A percentile compares a stretch with the other conserved stretches of the same genome.
phyloP scores from a whole-genome alignment of 2,329 filamentous ascomycete genomes.

The Orbilia javanica region DNA sequence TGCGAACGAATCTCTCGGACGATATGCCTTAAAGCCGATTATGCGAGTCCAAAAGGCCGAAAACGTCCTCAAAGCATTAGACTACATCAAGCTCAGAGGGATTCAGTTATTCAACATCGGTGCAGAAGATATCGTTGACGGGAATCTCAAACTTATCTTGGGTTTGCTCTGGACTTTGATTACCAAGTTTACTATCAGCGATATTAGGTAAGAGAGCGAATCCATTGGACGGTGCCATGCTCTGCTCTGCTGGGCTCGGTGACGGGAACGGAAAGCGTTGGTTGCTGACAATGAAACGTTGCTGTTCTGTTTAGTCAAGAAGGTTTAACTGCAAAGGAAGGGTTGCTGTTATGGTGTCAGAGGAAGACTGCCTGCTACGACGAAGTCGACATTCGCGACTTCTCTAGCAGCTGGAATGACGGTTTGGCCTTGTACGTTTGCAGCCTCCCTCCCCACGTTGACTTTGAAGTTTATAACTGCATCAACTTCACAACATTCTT shows the following conservation, averaged over 20 bases:
- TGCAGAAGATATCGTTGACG: slow-evolving; percentile 97
- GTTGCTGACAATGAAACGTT: slow-evolving; percentile 13
- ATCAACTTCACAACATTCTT: slow-evolving; percentile 6
- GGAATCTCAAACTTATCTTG: slow-evolving; percentile 96
- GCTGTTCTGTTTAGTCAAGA: slow-evolving; percentile 71
- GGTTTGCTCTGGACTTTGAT: slow-evolving; percentile 99
- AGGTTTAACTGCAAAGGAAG: slow-evolving; percentile 97
- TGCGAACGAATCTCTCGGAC: slow-evolving; percentile 91
- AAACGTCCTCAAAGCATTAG: slow-evolving; percentile 94
- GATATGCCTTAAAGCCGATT: slow-evolving; percentile 96
- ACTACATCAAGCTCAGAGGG: slow-evolving; percentile 89
- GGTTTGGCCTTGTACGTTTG: slow-evolving; percentile 81
- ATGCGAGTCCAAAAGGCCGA: slow-evolving; percentile 96
- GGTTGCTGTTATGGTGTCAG: slow-evolving; percentile 95
- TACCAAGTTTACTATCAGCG: slow-evolving; percentile 96
- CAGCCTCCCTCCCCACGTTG: background rate
- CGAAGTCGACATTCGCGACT: slow-evolving; percentile 94
- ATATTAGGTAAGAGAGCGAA: slow-evolving; percentile 76
- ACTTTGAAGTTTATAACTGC: background rate
- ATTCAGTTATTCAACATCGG: slow-evolving; percentile 99
- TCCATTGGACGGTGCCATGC: background rate
- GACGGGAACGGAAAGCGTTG: background rate
- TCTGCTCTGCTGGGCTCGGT: background rate
- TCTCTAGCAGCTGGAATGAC: slow-evolving; percentile 96
- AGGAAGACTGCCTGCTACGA: slow-evolving; percentile 98